Base-by-base conservation (phyloP, 441 rosid genomes). In the Populus tomentosa region DNA sequence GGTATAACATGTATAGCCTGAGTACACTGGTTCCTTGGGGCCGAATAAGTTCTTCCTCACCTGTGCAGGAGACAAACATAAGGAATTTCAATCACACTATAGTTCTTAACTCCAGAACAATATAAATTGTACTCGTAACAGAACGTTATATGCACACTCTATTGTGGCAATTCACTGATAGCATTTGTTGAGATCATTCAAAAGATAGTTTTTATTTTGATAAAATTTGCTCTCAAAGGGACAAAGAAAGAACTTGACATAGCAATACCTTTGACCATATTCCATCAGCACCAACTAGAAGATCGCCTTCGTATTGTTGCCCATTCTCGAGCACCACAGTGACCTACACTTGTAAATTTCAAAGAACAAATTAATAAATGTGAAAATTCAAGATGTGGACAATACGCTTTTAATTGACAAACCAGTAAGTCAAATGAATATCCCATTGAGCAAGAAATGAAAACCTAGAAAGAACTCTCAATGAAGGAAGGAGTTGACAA, bases 221-320 rank as follows among this genome's bases (percentile, higher is more conserved):
- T 18, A 33, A 68, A 33, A 20, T 10, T 10, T 59, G 64, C 5
- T 59, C 21, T 59, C 42, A 18, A 13, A 67, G 42, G 21, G 36
- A 67, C 10, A 7, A 33, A 30, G 11, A 6, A 42, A 21, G 20
- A 20, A 21, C 62, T 32, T 61, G 73, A 40, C 9, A 21, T 16
- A 36, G n/a, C 35, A 21, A 23, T 83, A 93, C 98, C 92, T 90
- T 95, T 14, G 98, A 95, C 92, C 97, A 78, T 73, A 95, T 95
- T 72, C 98, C 99, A 85, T 95, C 99, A 64, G 97, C 97, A 77
- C 97, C 98, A 71, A 93, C 91, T 61, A 95, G 92, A 73, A 95
- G 82, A 85, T 95, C 99, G 67, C 99, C 99, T 78, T 88, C 90
- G 71, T 75, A 88, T 2, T 82, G 84, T 36, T 88, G 80, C 61